Percentiles rank a stretch among this genome's conserved stretches.
These are phyloP conservation scores for Nemania bipapillata DNA, from an alignment of 2,329 filamentous ascomycete genomes.

Conservation along the genomic window DNA sequence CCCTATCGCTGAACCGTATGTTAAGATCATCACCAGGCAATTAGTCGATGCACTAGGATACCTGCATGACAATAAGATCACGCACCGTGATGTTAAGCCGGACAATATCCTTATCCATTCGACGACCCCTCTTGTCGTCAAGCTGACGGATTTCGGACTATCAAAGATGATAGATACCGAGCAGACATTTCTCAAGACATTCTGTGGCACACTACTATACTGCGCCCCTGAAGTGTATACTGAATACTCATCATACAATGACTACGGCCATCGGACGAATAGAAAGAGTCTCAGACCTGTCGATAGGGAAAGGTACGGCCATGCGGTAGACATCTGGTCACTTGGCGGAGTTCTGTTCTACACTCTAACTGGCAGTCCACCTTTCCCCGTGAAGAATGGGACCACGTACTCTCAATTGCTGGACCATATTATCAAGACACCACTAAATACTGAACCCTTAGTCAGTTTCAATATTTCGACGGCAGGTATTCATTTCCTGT, in stretches of 20 bases:
- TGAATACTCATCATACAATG: slow-evolving; percentile 74
- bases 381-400: slow-evolving; percentile 81
- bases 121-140: slow-evolving; percentile 78
- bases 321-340: slow-evolving; percentile 96
- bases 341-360: slow-evolving; percentile 92
- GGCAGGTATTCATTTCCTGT: slow-evolving; percentile 77
- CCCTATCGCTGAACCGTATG: slow-evolving; percentile 72
- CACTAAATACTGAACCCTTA: slow-evolving; percentile 74
- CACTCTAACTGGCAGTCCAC: slow-evolving; percentile 79
- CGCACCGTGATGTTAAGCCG: slow-evolving; percentile 97
- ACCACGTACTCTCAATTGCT: slow-evolving; percentile 82
- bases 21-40: slow-evolving; percentile 78
- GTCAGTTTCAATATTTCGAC: slow-evolving; percentile 68
- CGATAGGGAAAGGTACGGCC: slow-evolving; percentile 77
- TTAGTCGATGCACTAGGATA: slow-evolving; percentile 86
- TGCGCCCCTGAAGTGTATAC: slow-evolving; percentile 97
- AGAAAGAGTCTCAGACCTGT: slow-evolving; percentile 69
- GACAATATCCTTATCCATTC: slow-evolving; percentile 93
- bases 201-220: slow-evolving; percentile 94
- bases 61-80: slow-evolving; percentile 87
- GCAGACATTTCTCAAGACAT: slow-evolving; percentile 93
- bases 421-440: slow-evolving; percentile 83
- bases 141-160: slow-evolving; percentile 94
- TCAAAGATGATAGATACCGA: slow-evolving; percentile 93
- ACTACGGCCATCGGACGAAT: slow-evolving; percentile 70